These are phyloP conservation scores for Diaporthe destruens DNA, from an alignment of 2,329 filamentous ascomycete species.

Conservation along the genomic window DNA sequence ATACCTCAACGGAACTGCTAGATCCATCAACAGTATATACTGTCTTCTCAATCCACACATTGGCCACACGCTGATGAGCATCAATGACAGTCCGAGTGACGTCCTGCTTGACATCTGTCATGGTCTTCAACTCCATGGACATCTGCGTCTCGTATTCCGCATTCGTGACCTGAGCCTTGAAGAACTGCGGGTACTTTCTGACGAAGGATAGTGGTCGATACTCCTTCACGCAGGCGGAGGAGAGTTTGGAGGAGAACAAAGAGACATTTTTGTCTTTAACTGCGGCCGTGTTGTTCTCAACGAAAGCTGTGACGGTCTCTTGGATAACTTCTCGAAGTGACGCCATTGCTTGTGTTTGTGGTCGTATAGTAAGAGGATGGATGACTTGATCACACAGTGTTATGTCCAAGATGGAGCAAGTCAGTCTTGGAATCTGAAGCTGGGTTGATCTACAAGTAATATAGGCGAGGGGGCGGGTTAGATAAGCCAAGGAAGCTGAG, in stretches of 20 bases:
- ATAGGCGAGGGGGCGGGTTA: too few relatives aligned
- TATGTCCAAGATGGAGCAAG: too few relatives aligned
- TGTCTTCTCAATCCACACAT: conserved; percentile 44
- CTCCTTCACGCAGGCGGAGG: conserved; percentile 42
- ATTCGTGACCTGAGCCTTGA: conserved; percentile 43
- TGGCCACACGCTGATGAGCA: conserved; percentile 34
- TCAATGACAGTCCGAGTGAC: conserved; percentile 44
- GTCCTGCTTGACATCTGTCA: conserved; percentile 41
- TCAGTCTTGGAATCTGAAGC: too few relatives aligned
- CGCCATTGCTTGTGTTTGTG: conserved; percentile 20
- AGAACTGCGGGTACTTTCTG: conserved; percentile 44
- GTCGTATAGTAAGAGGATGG: too few relatives aligned
- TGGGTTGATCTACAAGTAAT: too few relatives aligned
- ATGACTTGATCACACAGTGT: too few relatives aligned
- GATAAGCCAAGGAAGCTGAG: too few relatives aligned
- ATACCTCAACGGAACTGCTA: conserved; percentile 41
- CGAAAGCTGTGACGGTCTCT: conserved; percentile 34
- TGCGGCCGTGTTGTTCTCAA: conserved; percentile 43
- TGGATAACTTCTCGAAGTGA: conserved; percentile 29
- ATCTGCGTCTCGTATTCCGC: conserved; percentile 45
- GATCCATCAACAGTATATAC: conserved; percentile 40
- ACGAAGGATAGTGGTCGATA: conserved; percentile 45
- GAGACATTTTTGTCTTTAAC: conserved; percentile 43
- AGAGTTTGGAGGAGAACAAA: conserved; percentile 42
- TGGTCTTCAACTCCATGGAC: conserved; percentile 41